Evolutionary conservation across 2,329 filamentous ascomycete species (phyloP).

Genomic region (Xylariales sp.): DNA sequence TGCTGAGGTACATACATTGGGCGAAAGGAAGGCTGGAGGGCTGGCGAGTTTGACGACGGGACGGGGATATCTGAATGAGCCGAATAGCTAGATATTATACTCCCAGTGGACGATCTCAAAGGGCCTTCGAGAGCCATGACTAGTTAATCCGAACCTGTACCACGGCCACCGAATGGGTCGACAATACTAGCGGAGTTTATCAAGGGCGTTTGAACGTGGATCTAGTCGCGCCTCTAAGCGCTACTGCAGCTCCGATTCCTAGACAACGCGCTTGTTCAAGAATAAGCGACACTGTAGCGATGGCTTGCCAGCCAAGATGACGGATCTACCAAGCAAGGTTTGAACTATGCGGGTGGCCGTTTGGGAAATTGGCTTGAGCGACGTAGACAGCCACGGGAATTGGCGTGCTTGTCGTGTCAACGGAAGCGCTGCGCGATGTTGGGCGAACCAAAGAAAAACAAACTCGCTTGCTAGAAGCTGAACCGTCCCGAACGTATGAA

Average conservation of each 20-base stretch:
- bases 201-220: constrained; percentile 38
- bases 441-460: constrained; percentile 23
- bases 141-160: constrained; percentile 33
- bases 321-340: constrained; percentile 22
- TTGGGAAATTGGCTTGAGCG: constrained; percentile 31
- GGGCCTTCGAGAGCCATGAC: constrained; percentile 72
- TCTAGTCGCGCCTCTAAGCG: constrained; percentile 39
- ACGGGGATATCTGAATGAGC: constrained; percentile 66
- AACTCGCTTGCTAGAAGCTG: constrained; percentile 36
- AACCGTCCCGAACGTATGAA: constrained; percentile 29
- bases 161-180: constrained; percentile 38
- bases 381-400: constrained; percentile 32
- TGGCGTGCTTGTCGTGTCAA: constrained; percentile 32
- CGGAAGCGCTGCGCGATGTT: constrained; percentile 35
- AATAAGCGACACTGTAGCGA: constrained; percentile 35
- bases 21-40: constrained; percentile 61
- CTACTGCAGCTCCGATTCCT: constrained; percentile 23
- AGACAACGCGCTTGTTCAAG: constrained; percentile 40
- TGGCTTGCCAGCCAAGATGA: constrained; percentile 36
- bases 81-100: constrained; percentile 65
- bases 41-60: constrained; percentile 64
- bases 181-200: constrained; percentile 32
- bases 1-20: constrained; percentile 59
- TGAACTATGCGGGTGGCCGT: constrained; percentile 32
- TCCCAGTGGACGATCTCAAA: constrained; percentile 71